phyloP scores from a whole-genome alignment of 140 eudicot genomes.

The Erigeron philadelphicus region DNA sequence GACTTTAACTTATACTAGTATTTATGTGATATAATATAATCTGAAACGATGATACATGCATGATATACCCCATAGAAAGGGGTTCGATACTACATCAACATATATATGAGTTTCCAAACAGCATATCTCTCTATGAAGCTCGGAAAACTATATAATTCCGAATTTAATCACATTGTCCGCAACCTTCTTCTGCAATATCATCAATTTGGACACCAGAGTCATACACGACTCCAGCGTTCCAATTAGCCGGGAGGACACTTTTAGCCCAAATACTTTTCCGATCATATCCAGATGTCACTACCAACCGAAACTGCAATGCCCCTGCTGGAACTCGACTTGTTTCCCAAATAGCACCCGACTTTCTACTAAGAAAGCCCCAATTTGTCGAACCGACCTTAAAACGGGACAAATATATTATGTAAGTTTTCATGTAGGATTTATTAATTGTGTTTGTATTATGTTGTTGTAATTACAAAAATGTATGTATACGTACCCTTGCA shows the following conservation, averaged over 20 bases:
- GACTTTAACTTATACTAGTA: too few relatives aligned
- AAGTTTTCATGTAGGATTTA: not conserved
- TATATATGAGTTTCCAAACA: not conserved
- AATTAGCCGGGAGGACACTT: constrained; percentile 53
- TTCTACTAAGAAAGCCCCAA: constrained; percentile 60
- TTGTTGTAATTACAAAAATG: not conserved
- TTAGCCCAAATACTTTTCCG: constrained; percentile 50
- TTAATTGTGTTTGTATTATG: too few relatives aligned
- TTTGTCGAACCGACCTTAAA: constrained; percentile 55
- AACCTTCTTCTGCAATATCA: constrained; percentile 63
- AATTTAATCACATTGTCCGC: constrained; percentile 53
- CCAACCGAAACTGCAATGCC: constrained; percentile 52
- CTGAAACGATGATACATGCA: constrained; percentile 10
- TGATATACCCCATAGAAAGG: not conserved
- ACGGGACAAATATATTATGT: not conserved
- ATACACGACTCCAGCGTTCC: constrained; percentile 53
- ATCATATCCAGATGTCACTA: constrained; percentile 62
- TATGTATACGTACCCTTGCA: constrained; percentile 44
- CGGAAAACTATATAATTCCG: not conserved
- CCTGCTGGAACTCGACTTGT: constrained; percentile 58
- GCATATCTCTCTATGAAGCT: not conserved
- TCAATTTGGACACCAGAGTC: constrained; percentile 68
- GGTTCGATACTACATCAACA: not conserved
- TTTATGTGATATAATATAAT: not conserved
- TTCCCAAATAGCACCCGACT: constrained; percentile 80